Evolutionary conservation across 2,329 filamentous ascomycete species (phyloP).

Genomic region (Ampelomyces quisqualis): DNA sequence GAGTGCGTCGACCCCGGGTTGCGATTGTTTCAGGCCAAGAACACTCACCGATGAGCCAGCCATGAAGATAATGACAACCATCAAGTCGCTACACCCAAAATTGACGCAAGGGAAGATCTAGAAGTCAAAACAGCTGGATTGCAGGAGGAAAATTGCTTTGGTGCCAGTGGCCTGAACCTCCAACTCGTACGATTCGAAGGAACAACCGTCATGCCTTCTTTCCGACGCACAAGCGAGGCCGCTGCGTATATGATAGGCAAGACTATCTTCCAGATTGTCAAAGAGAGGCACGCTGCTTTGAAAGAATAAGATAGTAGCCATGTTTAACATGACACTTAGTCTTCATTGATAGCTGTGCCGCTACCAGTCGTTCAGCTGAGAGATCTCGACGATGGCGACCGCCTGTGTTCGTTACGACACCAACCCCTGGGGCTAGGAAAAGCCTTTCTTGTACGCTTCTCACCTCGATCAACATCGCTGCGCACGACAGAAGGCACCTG

Average conservation of each 20-base stretch:
- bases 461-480: no score
- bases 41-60: conserved; percentile 12
- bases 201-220: conserved; percentile 10
- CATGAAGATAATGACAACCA: conserved; percentile 4
- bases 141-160: no score
- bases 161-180: conserved; percentile 5
- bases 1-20: conserved; percentile 21
- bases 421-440: no score
- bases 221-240: not conserved
- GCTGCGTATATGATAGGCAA: conserved; percentile 8
- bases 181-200: conserved; percentile 9
- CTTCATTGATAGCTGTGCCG: not conserved
- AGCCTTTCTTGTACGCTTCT: no score
- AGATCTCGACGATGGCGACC: no score
- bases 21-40: conserved; percentile 21
- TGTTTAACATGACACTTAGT: not conserved
- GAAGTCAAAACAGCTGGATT: no score
- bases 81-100: not conserved
- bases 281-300: conserved; percentile 15
- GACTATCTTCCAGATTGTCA: conserved; percentile 16
- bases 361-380: not conserved
- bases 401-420: no score
- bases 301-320: conserved; percentile 4
- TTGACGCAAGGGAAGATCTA: not conserved
- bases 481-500: no score